phyloP scores from a whole-genome alignment of 768 basidiomycete species.

The Leucosporidium yakuticum region DNA sequence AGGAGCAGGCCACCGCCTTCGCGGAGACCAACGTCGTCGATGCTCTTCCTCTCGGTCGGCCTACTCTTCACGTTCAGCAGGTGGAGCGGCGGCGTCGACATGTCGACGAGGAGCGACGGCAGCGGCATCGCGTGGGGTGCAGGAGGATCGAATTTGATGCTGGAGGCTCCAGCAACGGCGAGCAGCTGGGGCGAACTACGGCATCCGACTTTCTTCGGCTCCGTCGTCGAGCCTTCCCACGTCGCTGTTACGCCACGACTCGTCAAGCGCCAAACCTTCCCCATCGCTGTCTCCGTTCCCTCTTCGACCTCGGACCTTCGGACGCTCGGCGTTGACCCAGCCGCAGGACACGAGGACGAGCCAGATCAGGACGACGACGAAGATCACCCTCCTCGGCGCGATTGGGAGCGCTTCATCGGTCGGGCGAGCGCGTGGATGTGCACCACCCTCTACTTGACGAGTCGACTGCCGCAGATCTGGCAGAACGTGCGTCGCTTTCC shows the following conservation, averaged over 20 bases:
- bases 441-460: slow-evolving; percentile 85
- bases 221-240: too few species aligned
- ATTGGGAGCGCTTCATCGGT: slow-evolving; percentile 64
- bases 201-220: background rate
- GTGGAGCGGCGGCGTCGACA: slow-evolving; percentile 5
- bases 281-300: slow-evolving; percentile 5
- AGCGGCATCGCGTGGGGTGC: slow-evolving; percentile 8
- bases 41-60: slow-evolving; percentile 36
- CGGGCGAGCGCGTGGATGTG: slow-evolving; percentile 92
- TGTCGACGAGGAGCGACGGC: background rate
- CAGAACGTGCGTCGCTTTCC: slow-evolving; percentile 69
- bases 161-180: too few species aligned
- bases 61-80: slow-evolving; percentile 29
- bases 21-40: slow-evolving; percentile 39
- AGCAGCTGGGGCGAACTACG: background rate
- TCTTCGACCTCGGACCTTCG: background rate
- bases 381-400: background rate
- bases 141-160: too few species aligned
- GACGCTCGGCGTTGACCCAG: background rate
- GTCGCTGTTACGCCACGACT: background rate
- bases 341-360: background rate
- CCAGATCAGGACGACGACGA: background rate
- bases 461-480: slow-evolving; percentile 95
- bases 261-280: slow-evolving; percentile 5
- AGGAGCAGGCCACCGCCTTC: slow-evolving; percentile 31